Conservation (phyloP, 2,329 filamentous ascomycete genomes). For the Rutstroemia sydowiana region DNA sequence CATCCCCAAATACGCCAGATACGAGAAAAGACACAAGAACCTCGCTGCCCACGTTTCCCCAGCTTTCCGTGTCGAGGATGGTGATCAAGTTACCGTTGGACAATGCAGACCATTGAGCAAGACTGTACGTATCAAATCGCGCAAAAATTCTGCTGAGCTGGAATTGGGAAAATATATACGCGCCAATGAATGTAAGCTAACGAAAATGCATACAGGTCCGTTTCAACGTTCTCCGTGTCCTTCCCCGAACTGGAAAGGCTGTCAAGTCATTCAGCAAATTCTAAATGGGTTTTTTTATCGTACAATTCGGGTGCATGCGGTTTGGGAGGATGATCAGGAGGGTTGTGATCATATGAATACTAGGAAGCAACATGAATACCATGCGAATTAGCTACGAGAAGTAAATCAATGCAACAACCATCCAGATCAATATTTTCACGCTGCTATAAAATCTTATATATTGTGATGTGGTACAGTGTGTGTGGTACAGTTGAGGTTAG, state of each 20-base stretch:
- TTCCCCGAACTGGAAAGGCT: constrained; percentile 92
- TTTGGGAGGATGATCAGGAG: constrained; percentile 28
- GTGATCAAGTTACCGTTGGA: constrained; percentile 98
- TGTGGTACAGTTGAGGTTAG: too few species aligned
- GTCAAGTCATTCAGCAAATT: constrained; percentile 99
- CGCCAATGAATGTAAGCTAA: background rate
- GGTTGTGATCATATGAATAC: constrained; percentile 28
- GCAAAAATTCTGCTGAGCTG: too few species aligned
- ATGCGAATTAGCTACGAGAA: constrained; percentile 29
- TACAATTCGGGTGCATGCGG: constrained; percentile 27
- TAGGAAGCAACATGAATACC: constrained; percentile 21
- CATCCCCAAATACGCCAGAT: constrained; percentile 99
- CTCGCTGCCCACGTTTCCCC: constrained; percentile 97
- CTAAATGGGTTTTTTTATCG: constrained; percentile 47
- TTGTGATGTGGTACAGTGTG: constrained; percentile 1
- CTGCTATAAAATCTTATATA: background rate
- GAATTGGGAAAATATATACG: background rate
- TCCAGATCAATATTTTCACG: constrained; percentile 10
- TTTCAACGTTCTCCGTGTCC: constrained; percentile 99
- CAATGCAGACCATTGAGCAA: constrained; percentile 99
- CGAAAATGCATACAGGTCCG: constrained; percentile 60
- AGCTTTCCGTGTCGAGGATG: constrained; percentile 99
- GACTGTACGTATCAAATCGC: constrained; percentile 65
- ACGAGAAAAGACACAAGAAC: constrained; percentile 99
- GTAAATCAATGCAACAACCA: constrained; percentile 25